Base-by-base conservation (phyloP, 2,329 filamentous ascomycete genomes). In the Claviceps sp. region DNA sequence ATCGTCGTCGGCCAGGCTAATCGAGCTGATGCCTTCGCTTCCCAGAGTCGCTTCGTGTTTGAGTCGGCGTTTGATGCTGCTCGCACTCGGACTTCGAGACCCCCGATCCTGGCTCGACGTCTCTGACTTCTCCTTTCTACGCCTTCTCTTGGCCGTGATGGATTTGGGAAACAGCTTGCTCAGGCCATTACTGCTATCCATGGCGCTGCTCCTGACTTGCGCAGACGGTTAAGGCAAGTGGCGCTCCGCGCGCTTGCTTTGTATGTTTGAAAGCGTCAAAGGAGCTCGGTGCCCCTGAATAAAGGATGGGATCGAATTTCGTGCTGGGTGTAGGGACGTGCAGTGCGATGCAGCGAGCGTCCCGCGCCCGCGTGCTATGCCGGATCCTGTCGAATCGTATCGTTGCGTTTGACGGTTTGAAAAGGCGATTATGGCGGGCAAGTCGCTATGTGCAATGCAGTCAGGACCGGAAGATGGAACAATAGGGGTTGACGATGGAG, bases 131-230 rank as follows among this genome's bases (percentile, higher is more conserved):
- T 74, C 69, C 62, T 70, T 75, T 64, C 69, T 74, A 52, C 69
- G 70, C 47, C 73, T 70, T 47, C 74, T 72, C 60, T 73, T 76
- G 47, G 69, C 68, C 30, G 67, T 65, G 51, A 81, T 70, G 40
- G 71, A 68, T 60, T 75, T 78, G 49, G 76, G 71, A 38, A 82
- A 64, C 34, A 81, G 69, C 64, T 77, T 80, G 53, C 68, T 70
- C 44, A 78, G 64, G 13, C 69, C 67, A 55, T 63, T 68, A 51
- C 54, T 54, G 49, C 49, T 54, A 46, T 55, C 55, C 55, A 58
- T 59, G 49, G 50, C 50, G n/a, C 18, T 41, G 46, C 11, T 34
- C n/a, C n/a, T 47, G n/a, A n/a, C 47, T 14, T 13, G 18, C 20
- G 4, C 34, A n/a, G 38, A 18, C 38, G 5, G 38, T 16, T 16